Evolutionary conservation across 169 alveolate species (phyloP).

Genomic region (Eimeria sp.): DNA sequence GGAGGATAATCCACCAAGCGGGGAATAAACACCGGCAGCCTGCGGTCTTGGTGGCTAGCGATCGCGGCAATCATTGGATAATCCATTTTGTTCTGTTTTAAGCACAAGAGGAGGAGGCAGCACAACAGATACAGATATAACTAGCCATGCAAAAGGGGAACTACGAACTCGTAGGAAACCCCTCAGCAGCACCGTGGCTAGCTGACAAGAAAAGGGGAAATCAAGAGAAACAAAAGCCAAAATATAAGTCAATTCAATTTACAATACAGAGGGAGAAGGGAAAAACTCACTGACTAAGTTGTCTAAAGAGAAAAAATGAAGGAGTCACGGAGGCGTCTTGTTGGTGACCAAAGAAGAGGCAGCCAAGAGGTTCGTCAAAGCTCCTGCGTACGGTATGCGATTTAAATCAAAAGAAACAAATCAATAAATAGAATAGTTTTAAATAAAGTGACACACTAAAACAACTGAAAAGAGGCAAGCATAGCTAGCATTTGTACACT

Average conservation of each 20-base stretch:
- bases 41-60: background rate
- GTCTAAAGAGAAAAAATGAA: background rate
- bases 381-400: background rate
- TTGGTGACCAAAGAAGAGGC: background rate
- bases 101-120: background rate
- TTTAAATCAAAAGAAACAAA: background rate
- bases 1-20: constrained; percentile 1
- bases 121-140: background rate
- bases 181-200: no score
- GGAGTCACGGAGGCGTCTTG: background rate
- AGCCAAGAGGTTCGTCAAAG: background rate
- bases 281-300: no score
- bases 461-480: background rate
- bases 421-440: background rate
- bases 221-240: no score
- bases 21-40: constrained; percentile 34
- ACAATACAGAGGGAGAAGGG: background rate
- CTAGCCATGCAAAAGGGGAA: background rate
- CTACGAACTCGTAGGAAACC: background rate
- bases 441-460: background rate
- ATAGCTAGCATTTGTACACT: background rate
- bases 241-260: no score
- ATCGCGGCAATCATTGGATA: constrained; percentile 14
- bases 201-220: no score
- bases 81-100: background rate